A percentile compares a stretch with the other conserved stretches of the same genome.
Conservation (phyloP, 2,329 filamentous ascomycete species). For the Aspergillus flavus region DNA sequence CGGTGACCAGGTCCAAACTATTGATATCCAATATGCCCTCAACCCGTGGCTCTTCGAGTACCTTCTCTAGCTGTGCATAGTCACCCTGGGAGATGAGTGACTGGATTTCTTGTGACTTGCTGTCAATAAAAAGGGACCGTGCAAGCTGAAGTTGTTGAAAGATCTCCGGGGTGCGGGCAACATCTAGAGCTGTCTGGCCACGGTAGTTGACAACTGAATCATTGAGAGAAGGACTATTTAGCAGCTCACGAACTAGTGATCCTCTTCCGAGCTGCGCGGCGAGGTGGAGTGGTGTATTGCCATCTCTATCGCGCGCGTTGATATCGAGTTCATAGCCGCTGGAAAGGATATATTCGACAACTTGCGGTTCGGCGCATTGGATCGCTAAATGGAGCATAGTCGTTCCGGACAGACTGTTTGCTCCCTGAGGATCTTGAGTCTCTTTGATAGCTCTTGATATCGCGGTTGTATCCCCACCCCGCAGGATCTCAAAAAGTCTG, state of each 20-base stretch:
- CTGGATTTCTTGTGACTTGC: slow-evolving; percentile 82
- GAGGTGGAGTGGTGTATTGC: slow-evolving; percentile 89
- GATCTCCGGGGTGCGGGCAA: slow-evolving; percentile 89
- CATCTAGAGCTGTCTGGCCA: slow-evolving; percentile 81
- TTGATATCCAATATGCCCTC: slow-evolving; percentile 91
- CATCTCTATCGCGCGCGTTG: slow-evolving; percentile 88
- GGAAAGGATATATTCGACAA: slow-evolving; percentile 93
- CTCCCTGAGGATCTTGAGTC: slow-evolving; percentile 55
- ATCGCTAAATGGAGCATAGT: slow-evolving; percentile 91
- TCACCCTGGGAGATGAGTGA: slow-evolving; percentile 71
- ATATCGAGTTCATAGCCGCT: slow-evolving; percentile 73
- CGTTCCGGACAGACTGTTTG: slow-evolving; percentile 63
- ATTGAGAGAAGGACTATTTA: slow-evolving; percentile 82
- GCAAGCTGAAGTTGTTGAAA: slow-evolving; percentile 93
- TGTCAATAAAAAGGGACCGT: slow-evolving; percentile 85
- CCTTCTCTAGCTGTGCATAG: slow-evolving; percentile 75
- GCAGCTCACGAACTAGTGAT: slow-evolving; percentile 77
- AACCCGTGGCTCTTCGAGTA: slow-evolving; percentile 82
- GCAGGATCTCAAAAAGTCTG: slow-evolving; percentile 86
- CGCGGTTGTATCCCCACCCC: slow-evolving; percentile 85
- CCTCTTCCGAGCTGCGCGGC: slow-evolving; percentile 81
- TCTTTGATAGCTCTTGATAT: slow-evolving; percentile 80
- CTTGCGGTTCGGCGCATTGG: slow-evolving; percentile 88
- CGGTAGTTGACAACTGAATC: slow-evolving; percentile 84
- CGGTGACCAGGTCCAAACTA: slow-evolving; percentile 82